phyloP scores from a whole-genome alignment of 495 filamentous ascomycete species.

The Geoglossum glabrum region DNA sequence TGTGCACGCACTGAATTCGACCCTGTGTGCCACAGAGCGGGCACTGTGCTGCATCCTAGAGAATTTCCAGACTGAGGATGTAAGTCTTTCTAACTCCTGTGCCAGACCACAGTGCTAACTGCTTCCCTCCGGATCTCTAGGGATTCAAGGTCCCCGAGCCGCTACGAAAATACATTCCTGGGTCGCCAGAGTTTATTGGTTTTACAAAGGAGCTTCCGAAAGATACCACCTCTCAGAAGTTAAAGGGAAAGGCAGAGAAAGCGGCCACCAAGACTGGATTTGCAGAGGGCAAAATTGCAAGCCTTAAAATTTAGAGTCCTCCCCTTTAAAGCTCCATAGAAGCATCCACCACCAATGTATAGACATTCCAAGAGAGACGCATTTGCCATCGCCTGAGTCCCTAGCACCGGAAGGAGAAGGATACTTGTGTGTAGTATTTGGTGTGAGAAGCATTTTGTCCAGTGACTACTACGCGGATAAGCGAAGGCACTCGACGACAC shows the following conservation, averaged over 20 bases:
- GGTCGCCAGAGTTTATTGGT: slow-evolving; percentile 66
- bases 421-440: too few relatives aligned
- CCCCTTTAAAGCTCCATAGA: not conserved
- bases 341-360: not conserved
- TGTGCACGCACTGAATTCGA: slow-evolving; percentile 83
- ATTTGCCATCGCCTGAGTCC: too few relatives aligned
- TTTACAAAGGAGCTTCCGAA: slow-evolving; percentile 72
- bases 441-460: too few relatives aligned
- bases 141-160: slow-evolving; percentile 74
- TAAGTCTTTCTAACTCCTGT: slow-evolving; percentile 19
- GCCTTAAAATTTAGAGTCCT: not conserved
- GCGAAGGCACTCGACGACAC: too few relatives aligned
- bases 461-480: too few relatives aligned
- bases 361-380: not conserved
- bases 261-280: not conserved
- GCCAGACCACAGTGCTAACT: slow-evolving; percentile 3
- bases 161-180: slow-evolving; percentile 81
- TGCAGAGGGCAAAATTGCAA: not conserved
- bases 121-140: slow-evolving; percentile 17
- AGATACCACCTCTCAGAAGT: slow-evolving; percentile 40
- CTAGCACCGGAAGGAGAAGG: too few relatives aligned
- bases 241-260: slow-evolving; percentile 18
- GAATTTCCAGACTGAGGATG: slow-evolving; percentile 84
- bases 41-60: slow-evolving; percentile 89
- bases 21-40: slow-evolving; percentile 80